Conservation (phyloP, 225 moss, liverwort and hornwort genomes). For the Antitrichia curtipendula region DNA sequence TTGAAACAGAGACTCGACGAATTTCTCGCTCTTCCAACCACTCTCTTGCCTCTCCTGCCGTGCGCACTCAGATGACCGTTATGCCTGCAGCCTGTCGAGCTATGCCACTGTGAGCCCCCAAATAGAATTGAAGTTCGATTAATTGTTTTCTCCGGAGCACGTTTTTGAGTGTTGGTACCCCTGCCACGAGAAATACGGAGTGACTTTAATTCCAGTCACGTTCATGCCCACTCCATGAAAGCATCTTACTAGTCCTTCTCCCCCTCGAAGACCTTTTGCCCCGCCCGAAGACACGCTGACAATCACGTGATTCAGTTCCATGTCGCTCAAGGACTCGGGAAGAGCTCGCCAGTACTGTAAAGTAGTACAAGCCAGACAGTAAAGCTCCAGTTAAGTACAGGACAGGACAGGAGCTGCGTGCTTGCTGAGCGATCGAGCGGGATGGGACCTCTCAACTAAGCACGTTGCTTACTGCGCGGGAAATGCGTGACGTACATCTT, state of each 20-base stretch:
- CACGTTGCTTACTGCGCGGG: background rate
- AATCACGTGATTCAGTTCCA: background rate
- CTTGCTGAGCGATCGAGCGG: background rate
- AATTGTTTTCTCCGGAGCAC: background rate
- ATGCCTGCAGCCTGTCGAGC: background rate
- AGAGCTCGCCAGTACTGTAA: background rate
- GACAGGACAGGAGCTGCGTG: too few relatives aligned
- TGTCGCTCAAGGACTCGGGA: background rate
- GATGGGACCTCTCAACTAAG: background rate
- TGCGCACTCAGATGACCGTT: background rate
- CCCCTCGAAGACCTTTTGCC: background rate
- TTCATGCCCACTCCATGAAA: background rate
- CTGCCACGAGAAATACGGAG: background rate
- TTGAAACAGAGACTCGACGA: background rate
- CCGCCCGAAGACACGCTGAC: background rate
- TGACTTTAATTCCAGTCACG: background rate
- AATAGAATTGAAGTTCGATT: background rate
- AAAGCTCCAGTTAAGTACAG: background rate
- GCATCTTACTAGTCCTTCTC: background rate
- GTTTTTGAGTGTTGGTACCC: background rate
- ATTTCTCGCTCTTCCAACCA: background rate
- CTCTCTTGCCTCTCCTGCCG: background rate
- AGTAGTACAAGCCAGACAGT: background rate
- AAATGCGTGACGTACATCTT: constrained; percentile 16
- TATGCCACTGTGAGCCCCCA: background rate